These are phyloP conservation scores for Trebouxia sp. DNA, from an alignment of 139 green algal species.

Conservation along the genomic window DNA sequence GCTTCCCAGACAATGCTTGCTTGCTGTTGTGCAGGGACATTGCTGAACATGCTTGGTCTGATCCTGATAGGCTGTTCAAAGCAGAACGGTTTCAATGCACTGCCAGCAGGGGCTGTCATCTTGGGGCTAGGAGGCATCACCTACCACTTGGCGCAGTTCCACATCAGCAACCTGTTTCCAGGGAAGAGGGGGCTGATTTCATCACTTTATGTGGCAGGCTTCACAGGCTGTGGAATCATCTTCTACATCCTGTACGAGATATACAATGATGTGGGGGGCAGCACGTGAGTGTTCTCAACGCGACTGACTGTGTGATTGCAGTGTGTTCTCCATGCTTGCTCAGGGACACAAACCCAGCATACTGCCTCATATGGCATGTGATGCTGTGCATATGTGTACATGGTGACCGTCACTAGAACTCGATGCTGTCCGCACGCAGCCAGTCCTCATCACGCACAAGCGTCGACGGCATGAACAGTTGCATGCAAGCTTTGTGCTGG, in stretches of 20 bases:
- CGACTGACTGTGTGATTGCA: background rate
- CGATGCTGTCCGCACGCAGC: no score
- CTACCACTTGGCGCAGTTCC: conserved; percentile 63
- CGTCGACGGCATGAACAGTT: no score
- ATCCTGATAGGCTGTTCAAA: conserved; percentile 54
- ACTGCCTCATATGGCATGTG: no score
- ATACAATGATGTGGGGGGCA: conserved; percentile 39
- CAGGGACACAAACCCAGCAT: no score
- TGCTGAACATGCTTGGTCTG: conserved; percentile 60
- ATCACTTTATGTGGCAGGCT: conserved; percentile 58
- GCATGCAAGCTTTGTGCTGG: no score
- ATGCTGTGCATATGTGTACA: no score
- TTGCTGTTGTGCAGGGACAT: conserved; percentile 37
- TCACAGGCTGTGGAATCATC: conserved; percentile 63
- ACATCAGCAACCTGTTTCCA: conserved; percentile 60
- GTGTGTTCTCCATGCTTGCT: background rate
- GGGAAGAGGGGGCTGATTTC: conserved; percentile 51
- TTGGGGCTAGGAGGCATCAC: conserved; percentile 65
- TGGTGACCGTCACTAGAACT: no score
- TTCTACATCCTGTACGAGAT: conserved; percentile 62
- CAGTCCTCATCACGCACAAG: no score
- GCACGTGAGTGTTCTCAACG: conserved; percentile 11
- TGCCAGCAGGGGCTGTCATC: conserved; percentile 48
- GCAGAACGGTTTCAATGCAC: conserved; percentile 19
- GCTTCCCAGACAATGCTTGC: no score